Evolutionary conservation across 106 monocot genomes (phyloP), one percentile per base, ranked within the genome.

Genomic region (Allium fistulosum): DNA sequence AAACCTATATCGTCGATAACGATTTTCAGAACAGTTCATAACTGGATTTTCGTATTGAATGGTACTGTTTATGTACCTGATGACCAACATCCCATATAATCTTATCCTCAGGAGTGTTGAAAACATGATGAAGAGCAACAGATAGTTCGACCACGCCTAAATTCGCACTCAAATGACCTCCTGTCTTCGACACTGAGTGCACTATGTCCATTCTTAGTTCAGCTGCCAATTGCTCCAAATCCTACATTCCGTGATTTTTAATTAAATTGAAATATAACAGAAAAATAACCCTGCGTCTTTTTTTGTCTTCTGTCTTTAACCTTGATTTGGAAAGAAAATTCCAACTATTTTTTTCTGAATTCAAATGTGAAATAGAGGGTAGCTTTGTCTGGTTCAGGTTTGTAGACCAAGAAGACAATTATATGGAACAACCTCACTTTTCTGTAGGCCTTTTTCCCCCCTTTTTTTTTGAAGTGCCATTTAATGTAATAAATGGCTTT

Each of bases 81-180:
- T 95, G 90, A 4, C 94, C 94, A 48, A 91, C 94, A 74, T 95
- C 94, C 94, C 94, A 91, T 13, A 95, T 79, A 77, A 95, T 84
- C 81, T 85, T 91, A 27, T 95, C 94, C 10, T 91, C 73, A 6
- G 94, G 94, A 26, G 83, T 76, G 48, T 88, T 72, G 77, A 95
- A 95, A 8, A 85, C 91, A 74, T 91, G 83, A 69, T 95, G 94
- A 46, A 95, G 75, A 10, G 94, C 94, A 49, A 91, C 88, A 1
- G 91, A 6, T 17, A 95, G 67, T 70, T 95, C 94, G 66, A 95
- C 94, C 48, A 95, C 94, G 10, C 91, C 90, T 2, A 95, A 72
- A 66, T 88, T 95, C 1, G 94, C 46, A 68, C 91, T 88, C 69
- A 95, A 69, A 57, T 95, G 91, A 2, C 91, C 91, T 0, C 94